phyloP scores from a whole-genome alignment of 2,329 filamentous ascomycete genomes.

The Leptographium radiaticola region DNA sequence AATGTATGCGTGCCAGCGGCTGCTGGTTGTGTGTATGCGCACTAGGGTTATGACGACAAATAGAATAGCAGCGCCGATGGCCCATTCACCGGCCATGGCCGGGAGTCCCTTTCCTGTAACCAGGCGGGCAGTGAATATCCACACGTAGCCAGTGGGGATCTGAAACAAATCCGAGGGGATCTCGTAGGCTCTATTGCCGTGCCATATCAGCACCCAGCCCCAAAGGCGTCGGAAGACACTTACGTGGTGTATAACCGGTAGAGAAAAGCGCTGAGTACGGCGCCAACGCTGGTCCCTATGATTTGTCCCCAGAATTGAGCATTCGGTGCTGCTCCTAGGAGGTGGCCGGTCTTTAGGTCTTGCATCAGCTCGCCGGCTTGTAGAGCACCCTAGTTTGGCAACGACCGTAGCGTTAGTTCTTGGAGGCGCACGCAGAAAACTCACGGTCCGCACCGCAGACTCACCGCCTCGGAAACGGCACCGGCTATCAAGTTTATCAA shows the following conservation, averaged over 20 bases:
- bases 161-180: slow-evolving; percentile 86
- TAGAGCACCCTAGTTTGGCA: slow-evolving; percentile 46
- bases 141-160: slow-evolving; percentile 89
- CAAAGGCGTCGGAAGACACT: slow-evolving; percentile 10
- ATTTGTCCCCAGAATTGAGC: slow-evolving; percentile 96
- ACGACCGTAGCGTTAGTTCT: too few relatives aligned
- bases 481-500: slow-evolving; percentile 91
- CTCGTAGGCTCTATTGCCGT: slow-evolving; percentile 53
- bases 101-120: slow-evolving; percentile 87
- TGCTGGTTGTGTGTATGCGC: slow-evolving; percentile 45
- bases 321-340: slow-evolving; percentile 81
- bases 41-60: slow-evolving; percentile 61
- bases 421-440: not conserved
- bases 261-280: slow-evolving; percentile 71
- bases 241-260: slow-evolving; percentile 73
- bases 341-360: slow-evolving; percentile 89
- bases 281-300: slow-evolving; percentile 76
- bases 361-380: slow-evolving; percentile 96
- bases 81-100: slow-evolving; percentile 69
- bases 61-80: slow-evolving; percentile 57
- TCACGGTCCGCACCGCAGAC: slow-evolving; percentile 1
- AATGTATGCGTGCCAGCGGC: slow-evolving; percentile 59
- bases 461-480: slow-evolving; percentile 43
- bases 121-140: slow-evolving; percentile 90
- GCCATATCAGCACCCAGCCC: not conserved